Evolutionary conservation across 768 basidiomycete species (phyloP), one percentile per base, ranked within the genome.

Genomic region (Hygrocybe punicea): DNA sequence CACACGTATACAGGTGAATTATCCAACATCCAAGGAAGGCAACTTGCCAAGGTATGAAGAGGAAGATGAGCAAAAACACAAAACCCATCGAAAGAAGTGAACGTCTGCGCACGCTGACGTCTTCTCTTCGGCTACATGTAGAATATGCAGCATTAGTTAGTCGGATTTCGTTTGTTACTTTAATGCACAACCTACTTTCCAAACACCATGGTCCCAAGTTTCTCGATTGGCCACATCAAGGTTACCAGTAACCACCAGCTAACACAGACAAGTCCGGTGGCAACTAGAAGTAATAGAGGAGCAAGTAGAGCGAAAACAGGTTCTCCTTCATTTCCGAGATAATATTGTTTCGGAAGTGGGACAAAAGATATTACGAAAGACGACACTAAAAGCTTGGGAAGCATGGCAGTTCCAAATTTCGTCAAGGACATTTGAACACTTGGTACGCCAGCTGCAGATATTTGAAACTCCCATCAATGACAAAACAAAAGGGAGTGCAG

Each of bases 31-130:
- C 86, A 21, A 96, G 78, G 71, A 89, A 94, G 4, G 89, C 93
- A 9, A 95, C 89, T 71, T 97, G 94, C 84, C 91, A 93, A 0
- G 94, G 94, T n/a, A 95, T 76, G 52, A 93, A 73, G 37, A 90
- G 60, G 57, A 87, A 81, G 37, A 94, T 85, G n/a, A 86, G 72
- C 14, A 80, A 60, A 51, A 86, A 78, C 34, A 94, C 79, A 17
- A 87, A 49, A 6, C 67, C 60, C 68, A 92, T 81, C 6, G 88
- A 87, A 6, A 84, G 40, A 23, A 86, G 25, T 3, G 81, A 82
- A 63, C 76, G 76, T 58, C 77, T 73, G 33, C 74, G 76, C 47
- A 81, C 70, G 23, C 76, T 69, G 5, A 62, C 50, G 23, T 71
- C 71, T 58, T 65, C 67, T 17, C 69, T 70, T n/a, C 72, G 72